A percentile compares a stretch with the other conserved stretches of the same genome.
Evolutionary conservation across 441 rosid genomes (phyloP).

Genomic region (Jatropha multifida): DNA sequence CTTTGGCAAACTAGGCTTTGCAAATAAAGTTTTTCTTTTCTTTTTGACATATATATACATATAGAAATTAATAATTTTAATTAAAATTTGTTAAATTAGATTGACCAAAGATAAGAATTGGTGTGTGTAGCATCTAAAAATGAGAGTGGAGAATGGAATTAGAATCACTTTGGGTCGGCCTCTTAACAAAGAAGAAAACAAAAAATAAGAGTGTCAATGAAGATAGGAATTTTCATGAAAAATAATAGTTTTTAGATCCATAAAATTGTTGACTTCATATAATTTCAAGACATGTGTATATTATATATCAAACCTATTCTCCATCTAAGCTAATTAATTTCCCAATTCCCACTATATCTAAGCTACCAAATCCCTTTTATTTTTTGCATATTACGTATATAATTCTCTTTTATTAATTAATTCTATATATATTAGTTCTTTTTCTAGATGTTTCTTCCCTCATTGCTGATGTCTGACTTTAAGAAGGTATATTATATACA

Average conservation of each 20-base stretch:
- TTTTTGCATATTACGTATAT: background rate
- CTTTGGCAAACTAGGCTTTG: background rate
- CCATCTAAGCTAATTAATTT: background rate
- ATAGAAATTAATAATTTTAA: background rate
- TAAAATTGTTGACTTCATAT: constrained; percentile 28
- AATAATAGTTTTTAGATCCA: constrained; percentile 13
- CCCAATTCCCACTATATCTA: background rate
- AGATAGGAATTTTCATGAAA: constrained; percentile 35
- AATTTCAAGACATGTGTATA: constrained; percentile 21
- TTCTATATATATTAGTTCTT: too few species aligned
- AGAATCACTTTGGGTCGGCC: constrained; percentile 60
- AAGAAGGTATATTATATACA: too few species aligned
- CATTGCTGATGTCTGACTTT: too few species aligned
- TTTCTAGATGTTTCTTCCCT: too few species aligned
- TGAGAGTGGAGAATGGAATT: constrained; percentile 54
- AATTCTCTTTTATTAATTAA: background rate
- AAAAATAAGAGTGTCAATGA: constrained; percentile 30
- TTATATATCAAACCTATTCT: background rate
- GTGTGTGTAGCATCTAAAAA: constrained; percentile 33
- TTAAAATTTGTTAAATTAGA: background rate
- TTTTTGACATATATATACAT: too few species aligned
- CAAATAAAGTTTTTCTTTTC: background rate
- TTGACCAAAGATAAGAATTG: constrained; percentile 34
- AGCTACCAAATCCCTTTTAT: background rate
- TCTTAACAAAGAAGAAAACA: constrained; percentile 30